Conservation (phyloP, 2,329 filamentous ascomycete species). For the Sporothrix humicola region DNA sequence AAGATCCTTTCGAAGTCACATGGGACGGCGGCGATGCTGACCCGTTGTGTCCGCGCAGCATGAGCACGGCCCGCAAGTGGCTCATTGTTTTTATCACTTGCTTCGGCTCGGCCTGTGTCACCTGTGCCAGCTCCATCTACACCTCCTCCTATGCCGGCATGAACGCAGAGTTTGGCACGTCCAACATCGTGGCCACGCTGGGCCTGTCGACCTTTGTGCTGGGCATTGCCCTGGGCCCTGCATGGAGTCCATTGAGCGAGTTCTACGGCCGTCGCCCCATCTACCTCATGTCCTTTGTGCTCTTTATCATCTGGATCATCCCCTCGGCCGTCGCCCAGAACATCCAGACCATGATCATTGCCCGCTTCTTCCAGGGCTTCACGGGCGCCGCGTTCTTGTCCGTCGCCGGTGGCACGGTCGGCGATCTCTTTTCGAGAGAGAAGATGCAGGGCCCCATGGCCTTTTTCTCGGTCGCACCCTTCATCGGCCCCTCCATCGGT, state of each 20-base stretch:
- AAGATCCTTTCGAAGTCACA: conserved; percentile 67
- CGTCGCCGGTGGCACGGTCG: conserved; percentile 84
- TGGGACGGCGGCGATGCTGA: conserved; percentile 78
- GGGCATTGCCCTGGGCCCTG: conserved; percentile 69
- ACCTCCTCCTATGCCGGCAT: conserved; percentile 81
- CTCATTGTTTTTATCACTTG: conserved; percentile 76
- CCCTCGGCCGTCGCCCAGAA: conserved; percentile 82
- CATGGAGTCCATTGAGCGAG: conserved; percentile 69
- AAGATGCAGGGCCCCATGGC: conserved; percentile 83
- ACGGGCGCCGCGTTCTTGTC: conserved; percentile 71
- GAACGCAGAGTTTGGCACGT: conserved; percentile 73
- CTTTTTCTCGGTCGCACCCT: conserved; percentile 71
- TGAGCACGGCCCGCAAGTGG: conserved; percentile 74
- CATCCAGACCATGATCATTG: conserved; percentile 77
- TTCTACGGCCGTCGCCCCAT: conserved; percentile 85
- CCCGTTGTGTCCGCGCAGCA: conserved; percentile 74
- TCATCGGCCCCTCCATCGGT: conserved; percentile 65
- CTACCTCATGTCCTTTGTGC: conserved; percentile 74
- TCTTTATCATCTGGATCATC: conserved; percentile 80
- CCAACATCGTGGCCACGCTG: conserved; percentile 74
- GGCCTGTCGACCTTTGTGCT: conserved; percentile 84
- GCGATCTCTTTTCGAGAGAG: conserved; percentile 73
- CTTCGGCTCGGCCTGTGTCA: conserved; percentile 77
- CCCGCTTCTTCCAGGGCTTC: conserved; percentile 77
- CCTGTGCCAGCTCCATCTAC: conserved; percentile 80